Percentiles rank a stretch among this genome's conserved stretches.
Evolutionary conservation across 2,329 filamentous ascomycete species (phyloP).

Genomic region (Rhexocercosporidium sp.): DNA sequence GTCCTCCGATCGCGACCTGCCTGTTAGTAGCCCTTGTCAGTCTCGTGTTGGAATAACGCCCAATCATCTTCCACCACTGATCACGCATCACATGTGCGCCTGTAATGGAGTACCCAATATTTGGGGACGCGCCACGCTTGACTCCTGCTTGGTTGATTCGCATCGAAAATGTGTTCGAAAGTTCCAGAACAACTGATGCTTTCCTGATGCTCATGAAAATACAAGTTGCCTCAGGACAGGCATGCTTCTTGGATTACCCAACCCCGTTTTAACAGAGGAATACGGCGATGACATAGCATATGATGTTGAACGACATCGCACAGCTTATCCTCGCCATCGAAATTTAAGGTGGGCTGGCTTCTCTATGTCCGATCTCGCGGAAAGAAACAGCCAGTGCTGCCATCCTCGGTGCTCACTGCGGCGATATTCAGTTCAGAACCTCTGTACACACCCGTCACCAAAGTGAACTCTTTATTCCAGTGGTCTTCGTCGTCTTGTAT

Average conservation of each 20-base stretch:
- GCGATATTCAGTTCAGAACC: background rate
- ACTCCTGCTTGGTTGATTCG: background rate
- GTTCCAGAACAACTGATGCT: background rate
- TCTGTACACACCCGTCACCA: background rate
- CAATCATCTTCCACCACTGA: background rate
- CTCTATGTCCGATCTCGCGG: background rate
- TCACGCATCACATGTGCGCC: background rate
- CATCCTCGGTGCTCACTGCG: background rate
- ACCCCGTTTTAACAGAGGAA: background rate
- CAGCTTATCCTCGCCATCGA: background rate
- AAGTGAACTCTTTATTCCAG: background rate
- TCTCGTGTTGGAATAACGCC: background rate
- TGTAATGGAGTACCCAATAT: no score
- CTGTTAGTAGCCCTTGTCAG: background rate
- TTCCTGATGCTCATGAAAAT: background rate
- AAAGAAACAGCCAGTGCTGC: background rate
- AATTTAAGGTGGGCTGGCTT: background rate
- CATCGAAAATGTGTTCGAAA: background rate
- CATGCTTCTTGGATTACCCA: background rate
- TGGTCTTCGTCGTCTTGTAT: background rate
- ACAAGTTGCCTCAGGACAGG: background rate
- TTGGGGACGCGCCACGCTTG: no score
- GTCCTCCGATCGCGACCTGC: conserved; percentile 5
- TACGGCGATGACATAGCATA: background rate
- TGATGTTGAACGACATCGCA: background rate